A percentile compares a stretch with the other conserved stretches of the same genome.
phyloP scores from a whole-genome alignment of 164 flowering plant genomes.

The Brasenia schreberi region DNA sequence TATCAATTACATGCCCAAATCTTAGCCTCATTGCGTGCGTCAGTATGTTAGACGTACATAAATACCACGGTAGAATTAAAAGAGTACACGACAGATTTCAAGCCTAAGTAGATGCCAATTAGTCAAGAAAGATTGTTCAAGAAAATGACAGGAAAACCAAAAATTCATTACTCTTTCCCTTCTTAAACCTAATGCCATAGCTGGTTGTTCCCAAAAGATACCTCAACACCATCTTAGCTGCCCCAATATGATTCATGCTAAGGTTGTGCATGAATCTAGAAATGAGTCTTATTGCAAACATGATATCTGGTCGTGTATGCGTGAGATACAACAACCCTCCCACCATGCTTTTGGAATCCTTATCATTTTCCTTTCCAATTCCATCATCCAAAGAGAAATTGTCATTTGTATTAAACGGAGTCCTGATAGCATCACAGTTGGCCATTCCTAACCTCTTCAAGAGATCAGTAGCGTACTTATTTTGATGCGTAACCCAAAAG shows the following conservation, averaged over 20 bases:
- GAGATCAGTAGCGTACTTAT: constrained; percentile 2
- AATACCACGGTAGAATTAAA: too few species aligned
- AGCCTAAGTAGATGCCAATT: too few species aligned
- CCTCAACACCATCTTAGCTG: not conserved
- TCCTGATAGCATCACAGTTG: not conserved
- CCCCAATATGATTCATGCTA: not conserved
- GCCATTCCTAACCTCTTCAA: constrained; percentile 3
- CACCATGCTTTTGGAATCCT: not conserved
- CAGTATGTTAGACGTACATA: too few species aligned
- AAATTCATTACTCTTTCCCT: not conserved
- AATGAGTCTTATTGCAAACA: not conserved
- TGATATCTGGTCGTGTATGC: constrained; percentile 4
- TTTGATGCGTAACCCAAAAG: constrained; percentile 5
- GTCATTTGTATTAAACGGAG: not conserved
- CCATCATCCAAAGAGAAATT: constrained; percentile 1
- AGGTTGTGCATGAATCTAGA: constrained; percentile 2
- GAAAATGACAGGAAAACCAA: not conserved
- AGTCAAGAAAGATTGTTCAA: too few species aligned
- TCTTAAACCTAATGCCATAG: constrained; percentile 1
- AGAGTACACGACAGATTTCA: too few species aligned
- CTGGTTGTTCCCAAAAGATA: constrained; percentile 1
- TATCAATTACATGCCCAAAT: too few species aligned
- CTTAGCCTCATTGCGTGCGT: too few species aligned
- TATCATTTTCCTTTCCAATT: not conserved
- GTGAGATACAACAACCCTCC: constrained; percentile 1